Base-by-base conservation (phyloP, 352 stramenopile species). In the Plasmopara viticola region DNA sequence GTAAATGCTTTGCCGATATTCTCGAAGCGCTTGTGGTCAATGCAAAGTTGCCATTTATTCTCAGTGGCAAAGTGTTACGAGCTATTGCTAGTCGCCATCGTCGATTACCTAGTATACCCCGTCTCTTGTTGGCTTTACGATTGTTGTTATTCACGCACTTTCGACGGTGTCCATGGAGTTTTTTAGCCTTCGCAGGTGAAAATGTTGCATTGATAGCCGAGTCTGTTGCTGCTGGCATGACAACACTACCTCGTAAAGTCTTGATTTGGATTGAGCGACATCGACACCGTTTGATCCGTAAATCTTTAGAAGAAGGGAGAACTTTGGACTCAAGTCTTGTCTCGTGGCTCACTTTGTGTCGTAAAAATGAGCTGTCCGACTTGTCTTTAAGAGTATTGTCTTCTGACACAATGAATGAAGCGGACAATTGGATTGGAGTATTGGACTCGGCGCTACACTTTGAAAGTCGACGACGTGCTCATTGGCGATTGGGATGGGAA, bases 1-100 rank as follows among this genome's bases (percentile, higher is more conserved):
- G 69, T 35, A 87, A 86, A 41, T 82, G 77, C 46, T 87, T 88
- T 41, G 63, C 87, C 20, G 70, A 89, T 53, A 78, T 94, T 30
- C 20, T 90, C 10, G 79, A 94, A 39, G 55, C 68, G 5, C 66
- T 94, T 9, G 65, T 92, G 3, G 78, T 91, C 6, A 62, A 86
- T 13, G 64, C 69, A 14, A 72, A 81, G 29, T 62, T 89, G 7
- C 81, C 84, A 1, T 48, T 94, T 25, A 58, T 53, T 20, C 51
- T 90, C 2, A 68, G 58, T 2, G 77, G 81, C 9, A 35, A 73
- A 25, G 65, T 84, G 1, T 49, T 92, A 14, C 68, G 53, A 33
- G 61, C 68, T 41, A 54, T 94, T 9, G 65, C 75, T 0, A 55
- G 51, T 8, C 70, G 70, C 8, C 74, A 87, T 42, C 59, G 69